Evolutionary conservation across 2,329 filamentous ascomycete species (phyloP), one percentile per base, ranked within the genome.

Genomic region (Alternaria gansuensis): DNA sequence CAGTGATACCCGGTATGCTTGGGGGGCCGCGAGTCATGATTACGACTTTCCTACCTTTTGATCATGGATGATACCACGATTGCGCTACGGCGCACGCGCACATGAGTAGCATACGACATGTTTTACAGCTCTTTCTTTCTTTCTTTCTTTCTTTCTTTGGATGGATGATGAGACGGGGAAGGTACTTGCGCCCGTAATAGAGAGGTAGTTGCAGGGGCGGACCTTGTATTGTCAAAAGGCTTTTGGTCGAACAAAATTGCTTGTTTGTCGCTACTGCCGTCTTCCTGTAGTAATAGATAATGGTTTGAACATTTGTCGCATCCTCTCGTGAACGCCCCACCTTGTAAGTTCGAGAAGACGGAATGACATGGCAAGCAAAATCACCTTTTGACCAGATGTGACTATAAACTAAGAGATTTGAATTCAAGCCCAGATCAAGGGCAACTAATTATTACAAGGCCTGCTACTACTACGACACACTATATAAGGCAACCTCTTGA

Each of bases 1-100:
- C 48, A 41, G 44, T 61, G 60, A 58, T 60, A 58, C 50, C 54
- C 51, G 41, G 48, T 52, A 57, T 54, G 50, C 55, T 43, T 52
- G 40, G 46, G 46, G 46, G 57, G 43, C 34, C 24, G 49, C 53
- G 51, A 21, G 51, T 60, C 54, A 63, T 57, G 63, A 66, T 67
- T 51, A 73, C 53, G 64, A 67, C 33, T 66, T 64, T 59, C 64
- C 59, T 68, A 62, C 41, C 57, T 62, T 58, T 67, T 68, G 56
- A 59, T 63, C 61, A 59, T 64, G 62, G 69, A 73, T 74, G 72
- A 75, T 75, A 75, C 72, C 73, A 75, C 67, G 60, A 63, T 60
- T 65, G 63, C 65, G 63, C 58, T 26, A 59, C 31, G 56, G 62
- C 62, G 62, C 61, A 66, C 46, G 23, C 65, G 60, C 57, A 65